These are phyloP conservation scores for Dipteronia dyeriana DNA, from an alignment of 345 rosid genomes.

Conservation along the genomic window DNA sequence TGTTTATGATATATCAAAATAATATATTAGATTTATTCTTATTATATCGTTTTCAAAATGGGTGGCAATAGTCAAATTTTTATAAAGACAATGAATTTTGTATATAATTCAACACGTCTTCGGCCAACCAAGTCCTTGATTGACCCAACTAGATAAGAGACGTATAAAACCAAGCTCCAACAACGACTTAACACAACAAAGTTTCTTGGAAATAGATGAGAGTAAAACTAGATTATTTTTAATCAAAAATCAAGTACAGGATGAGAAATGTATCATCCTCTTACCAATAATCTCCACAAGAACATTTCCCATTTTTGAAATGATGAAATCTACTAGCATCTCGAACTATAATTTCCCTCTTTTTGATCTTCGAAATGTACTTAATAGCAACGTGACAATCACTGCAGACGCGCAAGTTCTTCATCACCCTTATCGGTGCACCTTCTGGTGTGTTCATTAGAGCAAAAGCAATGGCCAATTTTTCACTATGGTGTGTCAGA, in stretches of 20 bases:
- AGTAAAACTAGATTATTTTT: neutral
- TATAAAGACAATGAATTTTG: too few species aligned
- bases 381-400: constrained; percentile 81
- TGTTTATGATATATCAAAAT: too few species aligned
- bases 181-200: too few species aligned
- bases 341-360: constrained; percentile 65
- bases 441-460: constrained; percentile 54
- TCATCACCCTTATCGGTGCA: constrained; percentile 71
- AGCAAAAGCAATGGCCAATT: constrained; percentile 75
- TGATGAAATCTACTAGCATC: constrained; percentile 88
- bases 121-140: too few species aligned
- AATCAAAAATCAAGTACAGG: neutral
- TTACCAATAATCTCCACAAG: constrained; percentile 83
- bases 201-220: neutral
- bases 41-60: too few species aligned
- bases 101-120: too few species aligned
- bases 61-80: too few species aligned
- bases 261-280: neutral
- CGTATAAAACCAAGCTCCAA: too few species aligned
- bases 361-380: constrained; percentile 58
- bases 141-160: too few species aligned
- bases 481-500: constrained; percentile 74
- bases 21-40: too few species aligned
- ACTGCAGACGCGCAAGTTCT: constrained; percentile 70
- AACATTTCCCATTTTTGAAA: constrained; percentile 69